phyloP scores from a whole-genome alignment of 106 monocot species.

The Allium sativum region DNA sequence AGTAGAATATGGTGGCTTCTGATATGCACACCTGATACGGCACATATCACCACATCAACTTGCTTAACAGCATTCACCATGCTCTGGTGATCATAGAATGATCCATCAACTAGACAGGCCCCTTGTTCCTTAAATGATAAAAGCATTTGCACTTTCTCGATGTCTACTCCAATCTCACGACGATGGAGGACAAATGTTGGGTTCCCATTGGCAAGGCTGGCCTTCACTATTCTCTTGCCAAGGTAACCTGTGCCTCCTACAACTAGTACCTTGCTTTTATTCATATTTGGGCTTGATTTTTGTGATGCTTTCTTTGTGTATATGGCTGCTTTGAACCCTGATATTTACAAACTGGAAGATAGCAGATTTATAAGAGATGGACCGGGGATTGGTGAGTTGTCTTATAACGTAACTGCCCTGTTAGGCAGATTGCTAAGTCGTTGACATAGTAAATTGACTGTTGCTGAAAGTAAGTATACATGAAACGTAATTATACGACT shows the following conservation, averaged over 20 bases:
- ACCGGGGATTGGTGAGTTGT: too few species aligned
- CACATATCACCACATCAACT: constrained; percentile 45
- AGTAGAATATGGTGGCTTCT: constrained; percentile 53
- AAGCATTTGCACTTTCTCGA: constrained; percentile 53
- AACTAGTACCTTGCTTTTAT: constrained; percentile 36
- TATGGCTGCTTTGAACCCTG: too few species aligned
- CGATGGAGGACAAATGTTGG: constrained; percentile 35
- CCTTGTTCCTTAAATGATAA: constrained; percentile 44
- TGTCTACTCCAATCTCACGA: constrained; percentile 36
- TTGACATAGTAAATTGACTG: too few species aligned
- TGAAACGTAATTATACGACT: too few species aligned
- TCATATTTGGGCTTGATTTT: neutral
- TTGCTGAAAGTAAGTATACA: too few species aligned
- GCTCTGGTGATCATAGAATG: constrained; percentile 41
- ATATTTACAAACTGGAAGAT: too few species aligned
- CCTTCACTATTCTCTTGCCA: constrained; percentile 38
- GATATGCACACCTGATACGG: constrained; percentile 50
- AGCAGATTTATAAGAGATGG: too few species aligned
- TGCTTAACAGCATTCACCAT: constrained; percentile 40
- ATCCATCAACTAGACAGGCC: constrained; percentile 32
- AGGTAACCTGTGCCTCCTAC: constrained; percentile 58
- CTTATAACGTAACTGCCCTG: too few species aligned
- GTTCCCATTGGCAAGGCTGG: constrained; percentile 40
- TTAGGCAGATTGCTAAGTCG: too few species aligned
- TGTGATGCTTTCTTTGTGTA: too few species aligned